phyloP scores from a whole-genome alignment of 352 stramenopile genomes.

The Phytopythium aichiense region DNA sequence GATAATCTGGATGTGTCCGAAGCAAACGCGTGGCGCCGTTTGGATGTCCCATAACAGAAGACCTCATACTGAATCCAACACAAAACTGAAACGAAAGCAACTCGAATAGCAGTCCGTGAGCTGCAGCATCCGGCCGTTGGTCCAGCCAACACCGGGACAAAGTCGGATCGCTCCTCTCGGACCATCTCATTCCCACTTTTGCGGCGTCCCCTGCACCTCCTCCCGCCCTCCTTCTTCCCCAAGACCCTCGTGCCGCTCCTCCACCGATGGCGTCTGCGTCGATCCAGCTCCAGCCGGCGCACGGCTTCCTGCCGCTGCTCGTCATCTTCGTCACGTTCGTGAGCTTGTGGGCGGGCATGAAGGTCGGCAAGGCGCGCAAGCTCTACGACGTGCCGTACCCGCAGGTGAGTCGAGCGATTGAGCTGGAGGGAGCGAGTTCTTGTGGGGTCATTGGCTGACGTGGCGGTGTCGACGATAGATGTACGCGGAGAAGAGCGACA shows the following conservation, averaged over 20 bases:
- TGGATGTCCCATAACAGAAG: not conserved
- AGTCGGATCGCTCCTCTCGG: not conserved
- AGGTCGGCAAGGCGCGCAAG: constrained; percentile 61
- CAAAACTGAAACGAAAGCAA: not conserved
- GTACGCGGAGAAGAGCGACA: constrained; percentile 86
- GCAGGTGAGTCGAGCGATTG: constrained; percentile 16
- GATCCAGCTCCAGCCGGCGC: constrained; percentile 35
- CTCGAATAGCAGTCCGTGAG: not conserved
- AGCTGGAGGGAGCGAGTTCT: too few relatives aligned
- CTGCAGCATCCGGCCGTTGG: not conserved
- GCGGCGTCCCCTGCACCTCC: not conserved
- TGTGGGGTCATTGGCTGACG: not conserved
- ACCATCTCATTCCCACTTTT: not conserved
- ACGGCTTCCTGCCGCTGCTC: constrained; percentile 49
- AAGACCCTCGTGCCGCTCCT: not conserved
- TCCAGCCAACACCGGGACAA: not conserved
- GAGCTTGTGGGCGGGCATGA: constrained; percentile 40
- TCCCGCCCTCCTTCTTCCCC: not conserved
- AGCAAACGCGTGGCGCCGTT: not conserved
- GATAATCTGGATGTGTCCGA: too few relatives aligned
- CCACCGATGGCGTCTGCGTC: not conserved
- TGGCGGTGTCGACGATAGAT: constrained; percentile 37
- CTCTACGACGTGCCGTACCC: constrained; percentile 59
- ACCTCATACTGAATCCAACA: not conserved
- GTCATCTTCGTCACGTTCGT: constrained; percentile 47